Percentiles rank a stretch among this genome's conserved stretches.
Evolutionary conservation across 176 grass and related monocot species (phyloP).

Genomic region (Saccharum spontaneum): DNA sequence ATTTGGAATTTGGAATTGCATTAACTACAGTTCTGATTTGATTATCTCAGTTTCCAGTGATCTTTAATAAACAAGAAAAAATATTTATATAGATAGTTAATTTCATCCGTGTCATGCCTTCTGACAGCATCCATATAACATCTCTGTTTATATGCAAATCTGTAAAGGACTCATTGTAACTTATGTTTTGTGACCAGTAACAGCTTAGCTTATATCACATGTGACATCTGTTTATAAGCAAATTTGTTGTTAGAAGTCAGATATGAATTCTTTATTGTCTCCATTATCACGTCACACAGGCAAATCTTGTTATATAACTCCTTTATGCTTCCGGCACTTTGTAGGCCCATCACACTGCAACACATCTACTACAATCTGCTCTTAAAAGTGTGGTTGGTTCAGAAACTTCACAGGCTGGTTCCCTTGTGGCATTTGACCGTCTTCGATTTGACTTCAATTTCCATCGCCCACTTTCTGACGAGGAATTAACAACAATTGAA

Average conservation of each 20-base stretch:
- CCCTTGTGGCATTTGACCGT: slow-evolving; percentile 89
- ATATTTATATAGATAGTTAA: slow-evolving; percentile 1
- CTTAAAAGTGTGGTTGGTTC: slow-evolving; percentile 75
- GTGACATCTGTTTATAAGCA: slow-evolving; percentile 1
- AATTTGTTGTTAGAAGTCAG: slow-evolving; percentile 7
- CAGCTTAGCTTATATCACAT: slow-evolving; percentile 2
- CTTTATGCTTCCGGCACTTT: slow-evolving; percentile 21
- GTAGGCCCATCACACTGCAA: slow-evolving; percentile 96
- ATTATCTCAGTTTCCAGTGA: neutral
- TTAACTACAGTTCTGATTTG: slow-evolving; percentile 18
- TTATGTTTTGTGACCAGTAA: neutral
- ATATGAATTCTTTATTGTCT: neutral
- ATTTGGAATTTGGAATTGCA: neutral
- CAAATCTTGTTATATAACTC: slow-evolving; percentile 25
- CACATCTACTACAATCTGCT: slow-evolving; percentile 91
- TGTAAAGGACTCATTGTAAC: neutral
- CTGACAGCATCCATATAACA: neutral
- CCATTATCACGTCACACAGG: neutral
- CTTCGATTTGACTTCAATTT: slow-evolving; percentile 98
- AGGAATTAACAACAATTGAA: slow-evolving; percentile 79
- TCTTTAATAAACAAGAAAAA: slow-evolving; percentile 15
- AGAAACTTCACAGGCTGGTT: slow-evolving; percentile 96
- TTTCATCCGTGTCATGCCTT: neutral
- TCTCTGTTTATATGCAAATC: slow-evolving; percentile 1
- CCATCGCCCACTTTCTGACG: slow-evolving; percentile 71